Evolutionary conservation across 2,329 filamentous ascomycete species (phyloP).

Genomic region (Paraphaeosphaeria sporulosa): DNA sequence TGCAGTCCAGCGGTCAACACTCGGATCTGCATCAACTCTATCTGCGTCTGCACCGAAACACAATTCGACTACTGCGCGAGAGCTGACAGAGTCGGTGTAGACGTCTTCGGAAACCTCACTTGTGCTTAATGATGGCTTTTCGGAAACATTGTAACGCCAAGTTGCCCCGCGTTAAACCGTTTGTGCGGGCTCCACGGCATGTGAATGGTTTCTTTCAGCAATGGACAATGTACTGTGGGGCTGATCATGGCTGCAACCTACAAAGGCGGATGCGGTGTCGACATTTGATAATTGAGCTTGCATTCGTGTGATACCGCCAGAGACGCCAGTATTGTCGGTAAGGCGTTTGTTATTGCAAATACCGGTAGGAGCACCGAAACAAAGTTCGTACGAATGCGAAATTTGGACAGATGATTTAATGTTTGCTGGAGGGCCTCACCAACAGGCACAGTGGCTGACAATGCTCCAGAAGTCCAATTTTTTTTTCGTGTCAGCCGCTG

Average conservation of each 20-base stretch:
- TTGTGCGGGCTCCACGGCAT: constrained; percentile 11
- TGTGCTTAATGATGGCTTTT: neutral
- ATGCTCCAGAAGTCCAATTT: no score
- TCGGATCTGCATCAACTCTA: neutral
- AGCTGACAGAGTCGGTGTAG: neutral
- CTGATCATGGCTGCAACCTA: constrained; percentile 19
- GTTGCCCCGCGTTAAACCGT: constrained; percentile 8
- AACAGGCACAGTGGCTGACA: no score
- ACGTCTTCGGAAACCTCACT: neutral
- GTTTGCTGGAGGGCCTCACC: no score
- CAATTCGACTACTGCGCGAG: neutral
- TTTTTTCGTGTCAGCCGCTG: no score
- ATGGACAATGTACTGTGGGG: constrained; percentile 7
- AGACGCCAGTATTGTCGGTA: no score
- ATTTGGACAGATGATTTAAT: no score
- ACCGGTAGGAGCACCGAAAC: no score
- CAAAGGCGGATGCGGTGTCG: constrained; percentile 19
- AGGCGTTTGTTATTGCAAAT: no score
- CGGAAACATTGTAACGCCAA: neutral
- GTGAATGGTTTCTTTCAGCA: constrained; percentile 15
- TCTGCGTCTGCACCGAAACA: neutral
- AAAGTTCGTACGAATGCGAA: no score
- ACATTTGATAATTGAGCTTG: neutral
- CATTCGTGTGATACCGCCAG: neutral
- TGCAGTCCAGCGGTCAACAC: neutral